Conservation (phyloP, 306 rosid genomes). For the Glycyrrhiza uralensis region DNA sequence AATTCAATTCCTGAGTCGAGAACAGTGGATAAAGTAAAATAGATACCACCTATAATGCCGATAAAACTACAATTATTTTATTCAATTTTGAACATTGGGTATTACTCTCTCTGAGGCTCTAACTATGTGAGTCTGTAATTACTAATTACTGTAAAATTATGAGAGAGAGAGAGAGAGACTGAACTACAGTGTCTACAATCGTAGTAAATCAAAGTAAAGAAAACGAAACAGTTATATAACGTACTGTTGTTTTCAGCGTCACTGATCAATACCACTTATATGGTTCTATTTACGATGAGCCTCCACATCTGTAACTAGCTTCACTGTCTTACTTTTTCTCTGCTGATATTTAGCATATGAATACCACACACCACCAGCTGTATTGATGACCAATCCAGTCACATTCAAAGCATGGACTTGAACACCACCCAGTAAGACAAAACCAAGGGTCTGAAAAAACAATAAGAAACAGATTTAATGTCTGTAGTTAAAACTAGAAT, state of each 20-base stretch:
- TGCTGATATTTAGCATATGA: constrained; percentile 84
- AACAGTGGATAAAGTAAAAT: background rate
- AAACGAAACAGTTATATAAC: constrained; percentile 20
- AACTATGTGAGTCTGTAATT: constrained; percentile 3
- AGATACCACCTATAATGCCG: background rate
- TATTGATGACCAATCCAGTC: constrained; percentile 83
- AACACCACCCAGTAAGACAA: constrained; percentile 79
- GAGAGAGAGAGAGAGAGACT: background rate
- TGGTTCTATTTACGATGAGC: constrained; percentile 65
- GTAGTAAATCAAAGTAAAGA: background rate
- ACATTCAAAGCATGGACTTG: constrained; percentile 83
- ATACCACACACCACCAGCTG: constrained; percentile 95
- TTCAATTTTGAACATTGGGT: background rate
- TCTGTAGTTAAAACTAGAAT: background rate
- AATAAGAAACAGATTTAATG: constrained; percentile 1
- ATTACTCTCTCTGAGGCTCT: constrained; percentile 6
- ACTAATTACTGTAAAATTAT: constrained; percentile 17
- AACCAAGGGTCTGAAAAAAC: constrained; percentile 76
- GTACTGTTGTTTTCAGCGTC: constrained; percentile 15
- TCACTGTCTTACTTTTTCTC: constrained; percentile 57
- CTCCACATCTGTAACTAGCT: constrained; percentile 49
- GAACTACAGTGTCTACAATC: constrained; percentile 1
- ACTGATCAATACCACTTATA: constrained; percentile 2
- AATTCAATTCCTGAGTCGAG: background rate
- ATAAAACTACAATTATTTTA: background rate